These are phyloP conservation scores for Butyriboletus loyo DNA, from an alignment of 768 basidiomycete species.

Conservation along the genomic window DNA sequence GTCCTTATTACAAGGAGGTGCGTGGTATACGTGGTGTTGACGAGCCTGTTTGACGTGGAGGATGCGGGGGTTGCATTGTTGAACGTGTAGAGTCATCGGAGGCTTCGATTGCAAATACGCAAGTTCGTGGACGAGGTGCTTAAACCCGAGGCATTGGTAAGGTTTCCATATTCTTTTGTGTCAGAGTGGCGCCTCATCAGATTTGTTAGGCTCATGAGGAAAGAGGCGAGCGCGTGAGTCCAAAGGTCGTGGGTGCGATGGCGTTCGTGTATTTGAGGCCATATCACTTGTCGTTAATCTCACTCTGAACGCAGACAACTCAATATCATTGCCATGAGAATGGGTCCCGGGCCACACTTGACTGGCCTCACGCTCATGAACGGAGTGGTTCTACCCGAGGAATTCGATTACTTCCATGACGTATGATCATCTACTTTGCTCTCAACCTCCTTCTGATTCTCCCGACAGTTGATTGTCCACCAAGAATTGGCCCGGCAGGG, in stretches of 20 bases:
- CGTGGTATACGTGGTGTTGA: neutral
- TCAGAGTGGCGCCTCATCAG: conserved; percentile 11
- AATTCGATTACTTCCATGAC: conserved; percentile 89
- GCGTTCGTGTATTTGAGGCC: conserved; percentile 32
- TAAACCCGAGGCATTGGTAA: conserved; percentile 34
- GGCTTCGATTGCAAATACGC: too few species aligned
- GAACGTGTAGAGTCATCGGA: conserved; percentile 39
- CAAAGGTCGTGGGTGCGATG: conserved; percentile 53
- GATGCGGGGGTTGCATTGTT: neutral
- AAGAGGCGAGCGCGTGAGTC: conserved; percentile 52
- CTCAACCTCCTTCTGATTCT: neutral
- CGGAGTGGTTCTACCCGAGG: conserved; percentile 4
- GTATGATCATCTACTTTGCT: conserved; percentile 27
- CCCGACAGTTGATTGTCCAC: conserved; percentile 61
- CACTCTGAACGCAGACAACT: conserved; percentile 26
- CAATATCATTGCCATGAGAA: conserved; percentile 46
- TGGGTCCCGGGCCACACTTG: conserved; percentile 78
- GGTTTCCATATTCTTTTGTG: conserved; percentile 2
- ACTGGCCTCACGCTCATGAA: conserved; percentile 74
- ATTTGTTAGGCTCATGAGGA: conserved; percentile 43
- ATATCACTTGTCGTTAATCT: neutral
- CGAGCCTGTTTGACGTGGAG: neutral
- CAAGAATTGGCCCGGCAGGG: conserved; percentile 73
- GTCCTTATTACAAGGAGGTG: conserved; percentile 74
- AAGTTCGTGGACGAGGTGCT: conserved; percentile 69